Evolutionary conservation across 2,329 filamentous ascomycete genomes (phyloP), one percentile per base, ranked within the genome.

Genomic region (Shiraia sp.): DNA sequence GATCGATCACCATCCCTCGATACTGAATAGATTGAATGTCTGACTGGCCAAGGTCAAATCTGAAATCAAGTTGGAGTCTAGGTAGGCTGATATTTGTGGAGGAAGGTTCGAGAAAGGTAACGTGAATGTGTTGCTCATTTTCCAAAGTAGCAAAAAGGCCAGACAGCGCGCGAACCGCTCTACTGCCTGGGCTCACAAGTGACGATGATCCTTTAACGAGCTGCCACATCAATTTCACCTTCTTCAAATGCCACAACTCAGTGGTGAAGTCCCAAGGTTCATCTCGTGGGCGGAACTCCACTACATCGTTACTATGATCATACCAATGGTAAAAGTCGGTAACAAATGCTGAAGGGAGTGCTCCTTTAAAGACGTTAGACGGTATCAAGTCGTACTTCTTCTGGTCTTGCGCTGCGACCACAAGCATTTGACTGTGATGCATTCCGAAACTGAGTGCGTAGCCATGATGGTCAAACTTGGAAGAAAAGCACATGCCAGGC

Each of bases 401-500:
- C 6, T 13, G 33, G 7, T 32, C 29, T 10, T 28, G 8, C 0
- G 29, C 10, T 2, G 59, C 54, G 0, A 51, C 30, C 3, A 67
- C 27, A 6, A 63, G 40, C 34, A 66, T 42, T 13, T 63, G 45
- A 2, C 13, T n/a, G 1, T 30, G 35, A 4, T 41, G 12, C 54
- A 60, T 49, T 26, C 59, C 65, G 29, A 79, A 68, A 26, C 66
- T 59, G 0, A 79, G 30, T 15, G 49, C 22, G 22, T 55, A 33
- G n/a, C n/a, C n/a, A n/a, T n/a, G n/a, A n/a, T n/a, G n/a, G n/a
- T n/a, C n/a, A n/a, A n/a, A 46, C 19, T 66, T 72, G 0, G 60
- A 55, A 0, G 70, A 71, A 36, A 75, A 77, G 0, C 51, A 34
- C 69, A 78, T 71, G 2, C 72, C 72, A 0, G 55, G 53, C 3